Evolutionary conservation across 306 rosid species (phyloP), one percentile per base, ranked within the genome.

Genomic region (Cucumis sativus): DNA sequence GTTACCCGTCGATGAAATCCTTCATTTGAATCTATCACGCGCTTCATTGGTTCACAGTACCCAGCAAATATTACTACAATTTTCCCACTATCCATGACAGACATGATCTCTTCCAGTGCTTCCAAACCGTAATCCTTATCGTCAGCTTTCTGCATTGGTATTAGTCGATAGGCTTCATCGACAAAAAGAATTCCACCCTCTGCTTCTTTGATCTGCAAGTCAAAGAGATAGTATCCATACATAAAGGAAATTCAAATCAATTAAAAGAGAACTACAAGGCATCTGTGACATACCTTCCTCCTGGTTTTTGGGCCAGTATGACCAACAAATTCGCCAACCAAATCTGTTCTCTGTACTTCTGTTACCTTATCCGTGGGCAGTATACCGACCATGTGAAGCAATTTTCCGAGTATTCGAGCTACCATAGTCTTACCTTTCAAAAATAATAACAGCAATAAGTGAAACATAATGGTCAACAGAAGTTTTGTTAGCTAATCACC

Each of bases 101-200:
- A 96, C 99, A 96, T 92, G 67, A 96, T 92, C 88, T 96, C 99
- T 88, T 96, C 99, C 76, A 96, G 78, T 68, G 99, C 98, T 85
- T 96, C 99, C 81, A 96, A 89, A 21, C 99, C 99, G 0, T 89
- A 96, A 88, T 96, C 99, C 83, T 92, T 91, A 75, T 95, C 99
- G 33, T 91, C 99, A 3, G 96, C 52, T 87, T 91, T 96, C 82
- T 96, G 99, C 98, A 88, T 87, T 5, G 99, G 99, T 84, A 96
- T 89, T 76, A 96, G 83, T 65, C 98, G 88, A 77, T 92, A 91
- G 43, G 99, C 99, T 85, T 96, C 99, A 40, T 96, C 99, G 0
- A 96, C 96, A 45, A 96, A 96, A 69, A 92, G 96, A 81, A 96
- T 92, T 39, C 99, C 99, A 41, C 99, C 99, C 65, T 92, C 99